Evolutionary conservation across 1,284 basidiomycete species (phyloP).

Genomic region (Pseudozyma thailandica): DNA sequence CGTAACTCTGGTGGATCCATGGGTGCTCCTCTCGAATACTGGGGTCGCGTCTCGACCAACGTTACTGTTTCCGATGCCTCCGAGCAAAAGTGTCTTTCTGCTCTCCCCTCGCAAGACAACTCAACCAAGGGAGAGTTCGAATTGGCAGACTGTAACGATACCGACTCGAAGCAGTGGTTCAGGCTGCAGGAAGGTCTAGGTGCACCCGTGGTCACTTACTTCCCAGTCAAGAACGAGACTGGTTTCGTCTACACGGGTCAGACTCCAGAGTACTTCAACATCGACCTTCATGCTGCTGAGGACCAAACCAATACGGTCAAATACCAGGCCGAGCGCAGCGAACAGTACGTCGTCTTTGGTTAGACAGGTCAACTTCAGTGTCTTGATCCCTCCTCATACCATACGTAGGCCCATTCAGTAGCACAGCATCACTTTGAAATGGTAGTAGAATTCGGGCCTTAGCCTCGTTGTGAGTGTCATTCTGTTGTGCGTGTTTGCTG

Average conservation of each 20-base stretch:
- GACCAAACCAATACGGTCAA: conserved; percentile 4
- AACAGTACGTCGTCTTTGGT: conserved; percentile 25
- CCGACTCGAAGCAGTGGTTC: conserved; percentile 36
- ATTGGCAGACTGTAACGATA: conserved; percentile 12
- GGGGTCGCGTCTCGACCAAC: conserved; percentile 32
- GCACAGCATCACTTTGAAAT: background rate
- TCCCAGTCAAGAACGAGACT: conserved; percentile 32
- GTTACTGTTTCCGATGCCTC: background rate
- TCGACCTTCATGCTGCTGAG: conserved; percentile 15
- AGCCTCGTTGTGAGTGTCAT: too few species aligned
- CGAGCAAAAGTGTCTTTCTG: conserved; percentile 18
- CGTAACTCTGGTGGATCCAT: conserved; percentile 26
- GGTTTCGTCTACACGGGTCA: conserved; percentile 28
- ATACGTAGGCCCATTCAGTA: background rate
- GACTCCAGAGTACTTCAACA: conserved; percentile 23
- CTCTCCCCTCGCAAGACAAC: background rate
- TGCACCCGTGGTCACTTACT: conserved; percentile 12
- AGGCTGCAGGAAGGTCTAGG: conserved; percentile 28
- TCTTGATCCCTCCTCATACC: too few species aligned
- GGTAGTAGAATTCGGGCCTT: conserved; percentile 6
- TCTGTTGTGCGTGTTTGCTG: background rate
- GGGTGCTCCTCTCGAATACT: conserved; percentile 41
- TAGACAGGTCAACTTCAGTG: too few species aligned
- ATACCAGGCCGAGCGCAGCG: conserved; percentile 1
- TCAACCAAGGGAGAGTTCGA: conserved; percentile 9